phyloP scores from a whole-genome alignment of 2,329 filamentous ascomycete genomes.

The Nothophaeocryptopus gaeumannii region DNA sequence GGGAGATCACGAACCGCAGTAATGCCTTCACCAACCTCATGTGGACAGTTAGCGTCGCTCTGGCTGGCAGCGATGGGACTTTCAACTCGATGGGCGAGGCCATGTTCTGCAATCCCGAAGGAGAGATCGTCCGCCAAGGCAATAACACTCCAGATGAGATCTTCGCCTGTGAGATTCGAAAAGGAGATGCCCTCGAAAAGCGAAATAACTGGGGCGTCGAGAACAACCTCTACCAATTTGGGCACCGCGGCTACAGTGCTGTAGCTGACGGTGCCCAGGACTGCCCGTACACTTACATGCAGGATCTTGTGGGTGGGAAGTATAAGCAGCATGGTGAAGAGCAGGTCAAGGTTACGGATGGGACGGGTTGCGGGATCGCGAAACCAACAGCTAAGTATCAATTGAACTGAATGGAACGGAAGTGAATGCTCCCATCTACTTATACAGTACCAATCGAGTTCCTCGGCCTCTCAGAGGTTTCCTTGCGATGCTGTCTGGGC shows the following conservation, averaged over 20 bases:
- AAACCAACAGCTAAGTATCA: slow-evolving; percentile 21
- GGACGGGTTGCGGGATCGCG: slow-evolving; percentile 23
- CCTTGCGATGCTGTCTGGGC: no score
- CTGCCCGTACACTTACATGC: slow-evolving; percentile 31
- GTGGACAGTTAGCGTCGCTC: slow-evolving; percentile 29
- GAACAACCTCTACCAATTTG: slow-evolving; percentile 31
- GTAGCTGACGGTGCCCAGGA: slow-evolving; percentile 27
- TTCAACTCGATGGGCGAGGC: slow-evolving; percentile 30
- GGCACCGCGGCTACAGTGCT: slow-evolving; percentile 26
- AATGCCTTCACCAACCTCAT: slow-evolving; percentile 29
- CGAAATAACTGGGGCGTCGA: slow-evolving; percentile 27
- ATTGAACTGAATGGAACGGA: slow-evolving; percentile 7
- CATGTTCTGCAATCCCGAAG: slow-evolving; percentile 28
- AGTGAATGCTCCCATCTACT: no score
- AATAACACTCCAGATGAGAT: slow-evolving; percentile 28
- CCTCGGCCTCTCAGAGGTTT: no score
- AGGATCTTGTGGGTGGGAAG: slow-evolving; percentile 24
- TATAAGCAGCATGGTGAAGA: slow-evolving; percentile 26
- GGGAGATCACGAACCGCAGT: slow-evolving; percentile 29
- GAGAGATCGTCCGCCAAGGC: slow-evolving; percentile 20
- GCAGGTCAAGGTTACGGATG: slow-evolving; percentile 25
- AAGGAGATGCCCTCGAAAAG: slow-evolving; percentile 24
- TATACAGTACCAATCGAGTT: no score
- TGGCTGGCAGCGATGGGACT: slow-evolving; percentile 29
- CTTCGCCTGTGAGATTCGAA: slow-evolving; percentile 28